phyloP scores from a whole-genome alignment of 116 monocot species.

The Phalaenopsis hybrid region DNA sequence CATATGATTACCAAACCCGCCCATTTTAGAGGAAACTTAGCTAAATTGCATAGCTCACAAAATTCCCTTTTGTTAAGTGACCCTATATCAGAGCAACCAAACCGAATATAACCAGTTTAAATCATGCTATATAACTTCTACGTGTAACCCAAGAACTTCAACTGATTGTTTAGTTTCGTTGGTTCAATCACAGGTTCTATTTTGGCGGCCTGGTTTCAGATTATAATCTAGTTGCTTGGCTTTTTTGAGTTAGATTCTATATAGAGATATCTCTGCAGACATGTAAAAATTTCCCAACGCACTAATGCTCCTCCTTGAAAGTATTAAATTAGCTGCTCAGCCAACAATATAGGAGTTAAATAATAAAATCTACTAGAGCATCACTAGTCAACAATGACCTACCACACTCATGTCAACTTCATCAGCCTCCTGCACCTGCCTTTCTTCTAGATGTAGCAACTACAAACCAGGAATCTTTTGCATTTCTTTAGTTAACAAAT shows the following conservation, averaged over 20 bases:
- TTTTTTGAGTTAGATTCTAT: not conserved
- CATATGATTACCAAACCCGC: too few relatives aligned
- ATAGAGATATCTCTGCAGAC: not conserved
- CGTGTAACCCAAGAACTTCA: not conserved
- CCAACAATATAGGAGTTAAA: not conserved
- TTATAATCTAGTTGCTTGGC: not conserved
- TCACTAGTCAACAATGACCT: not conserved
- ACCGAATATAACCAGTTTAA: slow-evolving; percentile 2
- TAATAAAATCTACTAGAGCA: not conserved
- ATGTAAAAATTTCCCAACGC: not conserved
- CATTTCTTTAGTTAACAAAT: not conserved
- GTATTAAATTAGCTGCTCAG: too few relatives aligned
- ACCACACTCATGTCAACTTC: not conserved
- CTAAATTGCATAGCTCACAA: not conserved
- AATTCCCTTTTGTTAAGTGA: not conserved
- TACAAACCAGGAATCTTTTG: not conserved
- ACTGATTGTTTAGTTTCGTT: not conserved
- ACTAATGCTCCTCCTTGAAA: not conserved
- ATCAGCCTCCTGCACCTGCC: not conserved
- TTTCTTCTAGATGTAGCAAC: not conserved
- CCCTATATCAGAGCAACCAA: not conserved
- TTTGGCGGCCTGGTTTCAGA: not conserved
- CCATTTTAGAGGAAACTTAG: not conserved
- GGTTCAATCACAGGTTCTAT: not conserved
- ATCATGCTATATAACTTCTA: not conserved